phyloP scores from a whole-genome alignment of 345 rosid genomes.

The Litchi chinensis region DNA sequence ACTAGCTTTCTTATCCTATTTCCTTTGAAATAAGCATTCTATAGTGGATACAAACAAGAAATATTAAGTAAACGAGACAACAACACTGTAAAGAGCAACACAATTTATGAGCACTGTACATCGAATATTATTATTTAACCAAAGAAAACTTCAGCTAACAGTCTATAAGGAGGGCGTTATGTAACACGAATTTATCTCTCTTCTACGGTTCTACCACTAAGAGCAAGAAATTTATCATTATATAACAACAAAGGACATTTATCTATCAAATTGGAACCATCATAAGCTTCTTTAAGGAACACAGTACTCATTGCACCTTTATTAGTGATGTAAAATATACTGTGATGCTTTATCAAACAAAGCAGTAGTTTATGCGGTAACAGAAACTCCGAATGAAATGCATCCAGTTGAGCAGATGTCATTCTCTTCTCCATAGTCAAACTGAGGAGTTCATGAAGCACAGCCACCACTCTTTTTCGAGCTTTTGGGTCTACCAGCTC shows the following conservation, averaged over 20 bases:
- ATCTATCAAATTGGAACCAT: constrained; percentile 59
- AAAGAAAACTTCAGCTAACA: constrained; percentile 24
- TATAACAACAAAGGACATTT: constrained; percentile 72
- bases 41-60: not conserved
- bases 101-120: not conserved
- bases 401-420: constrained; percentile 72
- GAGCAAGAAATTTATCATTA: constrained; percentile 67
- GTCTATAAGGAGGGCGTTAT: constrained; percentile 25
- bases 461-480: constrained; percentile 77
- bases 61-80: not conserved
- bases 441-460: constrained; percentile 91
- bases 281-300: constrained; percentile 83
- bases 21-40: not conserved
- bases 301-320: constrained; percentile 91
- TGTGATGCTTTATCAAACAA: constrained; percentile 85
- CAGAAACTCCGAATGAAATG: constrained; percentile 65
- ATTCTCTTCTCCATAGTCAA: constrained; percentile 78
- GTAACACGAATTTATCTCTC: constrained; percentile 31
- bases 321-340: constrained; percentile 88
- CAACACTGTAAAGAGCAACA: constrained; percentile 1
- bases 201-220: constrained; percentile 74
- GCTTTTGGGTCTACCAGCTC: constrained; percentile 76
- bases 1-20: no score
- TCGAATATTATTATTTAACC: not conserved
- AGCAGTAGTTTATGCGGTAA: constrained; percentile 80